Evolutionary conservation across 179 eudicot species (phyloP).

Genomic region (Drosera spatulata): DNA sequence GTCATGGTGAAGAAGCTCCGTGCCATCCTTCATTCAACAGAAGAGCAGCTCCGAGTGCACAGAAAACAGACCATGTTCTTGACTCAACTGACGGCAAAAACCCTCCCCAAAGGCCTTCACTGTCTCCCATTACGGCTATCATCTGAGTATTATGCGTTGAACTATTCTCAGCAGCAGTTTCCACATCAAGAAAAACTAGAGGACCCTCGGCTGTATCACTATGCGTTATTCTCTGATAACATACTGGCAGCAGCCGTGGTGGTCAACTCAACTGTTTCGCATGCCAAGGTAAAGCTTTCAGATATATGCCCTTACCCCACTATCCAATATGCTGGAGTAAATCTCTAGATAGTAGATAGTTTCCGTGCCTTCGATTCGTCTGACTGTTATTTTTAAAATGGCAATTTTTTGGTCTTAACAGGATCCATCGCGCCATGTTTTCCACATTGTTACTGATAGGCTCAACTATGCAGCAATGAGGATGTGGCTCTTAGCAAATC

Average conservation of each 20-base stretch:
- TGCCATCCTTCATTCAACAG: conserved; percentile 91
- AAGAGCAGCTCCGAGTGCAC: conserved; percentile 77
- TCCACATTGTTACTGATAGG: conserved; percentile 90
- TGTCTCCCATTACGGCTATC: conserved; percentile 86
- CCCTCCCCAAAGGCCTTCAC: conserved; percentile 86
- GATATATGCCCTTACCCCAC: not conserved
- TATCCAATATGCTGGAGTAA: no score
- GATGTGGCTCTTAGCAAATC: conserved; percentile 89
- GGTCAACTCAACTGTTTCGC: conserved; percentile 69
- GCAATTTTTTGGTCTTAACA: no score
- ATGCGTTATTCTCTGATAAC: conserved; percentile 94
- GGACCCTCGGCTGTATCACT: conserved; percentile 63
- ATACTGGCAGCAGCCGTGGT: conserved; percentile 92
- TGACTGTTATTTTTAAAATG: no score
- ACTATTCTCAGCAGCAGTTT: conserved; percentile 54
- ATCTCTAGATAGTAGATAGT: no score
- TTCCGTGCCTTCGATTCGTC: no score
- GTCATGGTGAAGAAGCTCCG: conserved; percentile 67
- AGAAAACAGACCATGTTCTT: conserved; percentile 85
- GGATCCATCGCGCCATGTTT: conserved; percentile 75
- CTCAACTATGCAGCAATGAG: conserved; percentile 91
- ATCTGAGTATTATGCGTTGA: conserved; percentile 67
- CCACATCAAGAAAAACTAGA: conserved; percentile 68
- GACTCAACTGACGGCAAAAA: conserved; percentile 90
- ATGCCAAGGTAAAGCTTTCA: conserved; percentile 48